Conservation (phyloP, 805 yeast species). For the Sugiyamaella chiloensis region DNA sequence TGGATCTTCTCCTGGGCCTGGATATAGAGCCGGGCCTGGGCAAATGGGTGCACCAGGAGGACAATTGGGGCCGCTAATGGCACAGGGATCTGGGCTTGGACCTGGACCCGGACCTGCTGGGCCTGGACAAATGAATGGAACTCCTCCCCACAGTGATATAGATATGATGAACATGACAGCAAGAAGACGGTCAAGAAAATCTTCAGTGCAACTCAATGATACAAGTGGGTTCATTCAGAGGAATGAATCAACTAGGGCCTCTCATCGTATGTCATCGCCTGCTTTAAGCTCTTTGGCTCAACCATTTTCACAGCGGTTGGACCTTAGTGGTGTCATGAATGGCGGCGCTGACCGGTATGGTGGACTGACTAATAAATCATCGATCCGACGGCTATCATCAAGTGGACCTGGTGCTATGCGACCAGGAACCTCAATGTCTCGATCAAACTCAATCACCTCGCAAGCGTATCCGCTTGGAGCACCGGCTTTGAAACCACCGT, state of each 20-base stretch:
- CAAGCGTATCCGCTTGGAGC: constrained; percentile 7
- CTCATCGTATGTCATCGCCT: constrained; percentile 18
- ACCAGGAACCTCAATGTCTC: constrained; percentile 9
- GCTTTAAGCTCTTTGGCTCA: constrained; percentile 11
- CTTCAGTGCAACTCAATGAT: not conserved
- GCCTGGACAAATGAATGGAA: not conserved
- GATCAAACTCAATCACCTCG: constrained; percentile 23
- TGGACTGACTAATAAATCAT: constrained; percentile 21
- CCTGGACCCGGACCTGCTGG: not conserved
- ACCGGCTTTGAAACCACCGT: not conserved
- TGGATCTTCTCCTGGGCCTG: not conserved
- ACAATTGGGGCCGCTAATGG: not conserved
- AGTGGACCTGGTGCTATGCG: constrained; percentile 7
- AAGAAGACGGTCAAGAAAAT: constrained; percentile 15
- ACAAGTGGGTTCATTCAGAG: not conserved
- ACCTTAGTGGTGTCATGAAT: constrained; percentile 30
- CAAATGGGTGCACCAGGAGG: not conserved
- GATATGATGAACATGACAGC: constrained; percentile 27
- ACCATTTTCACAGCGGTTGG: constrained; percentile 33
- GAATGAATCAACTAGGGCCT: not conserved
- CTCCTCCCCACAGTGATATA: constrained; percentile 18
- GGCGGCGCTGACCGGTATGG: constrained; percentile 29
- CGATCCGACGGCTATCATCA: constrained; percentile 17
- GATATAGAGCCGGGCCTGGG: not conserved
- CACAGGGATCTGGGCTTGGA: not conserved